Percentiles rank a stretch among this genome's conserved stretches.
Evolutionary conservation across 1,284 basidiomycete species (phyloP).

Genomic region (Tilletia horrida): DNA sequence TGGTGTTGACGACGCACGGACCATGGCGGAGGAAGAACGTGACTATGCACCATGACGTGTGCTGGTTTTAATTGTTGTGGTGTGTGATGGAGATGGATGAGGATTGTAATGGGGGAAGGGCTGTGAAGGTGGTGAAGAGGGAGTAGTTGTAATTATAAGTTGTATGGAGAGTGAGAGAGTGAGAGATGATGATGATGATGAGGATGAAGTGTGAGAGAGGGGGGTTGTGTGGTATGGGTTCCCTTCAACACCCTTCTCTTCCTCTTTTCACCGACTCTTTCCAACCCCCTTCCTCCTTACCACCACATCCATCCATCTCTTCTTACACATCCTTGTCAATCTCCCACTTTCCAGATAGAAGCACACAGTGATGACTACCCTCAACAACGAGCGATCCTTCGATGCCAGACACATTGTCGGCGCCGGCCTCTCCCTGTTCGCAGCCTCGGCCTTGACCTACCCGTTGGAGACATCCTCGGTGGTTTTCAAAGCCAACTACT

Average conservation of each 20-base stretch:
- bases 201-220: too few species aligned
- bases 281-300: neutral
- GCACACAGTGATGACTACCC: neutral
- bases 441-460: constrained; percentile 15
- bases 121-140: too few species aligned
- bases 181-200: too few species aligned
- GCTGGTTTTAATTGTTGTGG: neutral
- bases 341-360: neutral
- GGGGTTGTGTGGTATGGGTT: too few species aligned
- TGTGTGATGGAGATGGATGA: neutral
- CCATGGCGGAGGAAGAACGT: neutral
- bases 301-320: neutral
- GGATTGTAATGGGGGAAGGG: neutral
- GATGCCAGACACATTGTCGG: neutral
- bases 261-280: neutral
- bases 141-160: too few species aligned
- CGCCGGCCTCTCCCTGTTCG: constrained; percentile 14
- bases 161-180: too few species aligned
- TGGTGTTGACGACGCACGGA: neutral
- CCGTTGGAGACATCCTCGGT: neutral
- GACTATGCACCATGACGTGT: neutral
- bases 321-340: neutral
- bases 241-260: too few species aligned
- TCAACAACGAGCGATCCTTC: constrained; percentile 9
- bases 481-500: neutral